Evolutionary conservation across 495 filamentous ascomycete species (phyloP).

Genomic region (Choiromyces venosus): DNA sequence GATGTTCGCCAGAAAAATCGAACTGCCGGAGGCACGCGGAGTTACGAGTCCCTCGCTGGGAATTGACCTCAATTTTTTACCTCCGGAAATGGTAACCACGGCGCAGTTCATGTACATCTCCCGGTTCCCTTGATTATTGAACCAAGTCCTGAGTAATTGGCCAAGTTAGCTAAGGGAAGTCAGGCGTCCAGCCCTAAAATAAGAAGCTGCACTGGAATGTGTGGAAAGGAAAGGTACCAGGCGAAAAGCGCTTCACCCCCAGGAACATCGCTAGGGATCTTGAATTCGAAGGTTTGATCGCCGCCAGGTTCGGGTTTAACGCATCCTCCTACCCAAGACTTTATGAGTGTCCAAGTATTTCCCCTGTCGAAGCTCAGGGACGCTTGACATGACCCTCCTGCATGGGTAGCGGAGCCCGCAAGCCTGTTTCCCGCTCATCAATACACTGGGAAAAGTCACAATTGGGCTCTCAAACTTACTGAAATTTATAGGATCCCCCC

Average conservation of each 20-base stretch:
- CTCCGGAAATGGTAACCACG: constrained; percentile 50
- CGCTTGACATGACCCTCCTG: constrained; percentile 62
- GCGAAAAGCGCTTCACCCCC: constrained; percentile 56
- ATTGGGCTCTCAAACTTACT: constrained; percentile 20
- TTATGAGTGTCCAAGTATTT: constrained; percentile 56
- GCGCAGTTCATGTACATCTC: constrained; percentile 68
- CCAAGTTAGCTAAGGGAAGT: constrained; percentile 30
- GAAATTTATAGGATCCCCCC: constrained; percentile 46
- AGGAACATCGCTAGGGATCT: constrained; percentile 48
- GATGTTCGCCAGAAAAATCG: constrained; percentile 62
- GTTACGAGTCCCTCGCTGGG: constrained; percentile 42
- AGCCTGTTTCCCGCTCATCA: constrained; percentile 15
- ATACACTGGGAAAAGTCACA: not conserved
- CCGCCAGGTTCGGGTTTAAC: constrained; percentile 45
- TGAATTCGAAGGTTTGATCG: constrained; percentile 49
- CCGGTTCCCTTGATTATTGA: constrained; percentile 60
- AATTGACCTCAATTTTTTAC: constrained; percentile 27
- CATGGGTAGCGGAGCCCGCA: constrained; percentile 50
- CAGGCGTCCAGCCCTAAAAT: not conserved
- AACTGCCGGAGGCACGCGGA: constrained; percentile 47
- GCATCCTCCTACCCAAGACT: constrained; percentile 59
- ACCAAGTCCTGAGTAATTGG: constrained; percentile 49
- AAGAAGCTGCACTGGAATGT: not conserved
- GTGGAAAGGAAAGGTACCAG: constrained; percentile 47
- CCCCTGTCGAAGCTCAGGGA: constrained; percentile 56